These are phyloP conservation scores for Melanogaster broomeanus DNA, from an alignment of 768 basidiomycete species.

Conservation along the genomic window DNA sequence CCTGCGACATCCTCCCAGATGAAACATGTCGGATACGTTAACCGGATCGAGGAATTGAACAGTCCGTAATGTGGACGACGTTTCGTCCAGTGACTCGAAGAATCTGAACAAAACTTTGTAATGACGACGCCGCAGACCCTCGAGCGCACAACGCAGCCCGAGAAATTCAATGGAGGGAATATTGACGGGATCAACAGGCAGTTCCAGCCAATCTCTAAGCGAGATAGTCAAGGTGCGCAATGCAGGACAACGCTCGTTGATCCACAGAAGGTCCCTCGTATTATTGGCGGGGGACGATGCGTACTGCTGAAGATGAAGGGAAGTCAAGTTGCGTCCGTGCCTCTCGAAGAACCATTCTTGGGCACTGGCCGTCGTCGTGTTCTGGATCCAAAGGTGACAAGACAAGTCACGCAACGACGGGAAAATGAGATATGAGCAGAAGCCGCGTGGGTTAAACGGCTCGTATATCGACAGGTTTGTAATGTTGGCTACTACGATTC, in stretches of 20 bases:
- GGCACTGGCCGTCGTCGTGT: neutral
- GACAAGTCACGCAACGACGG: neutral
- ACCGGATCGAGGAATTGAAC: neutral
- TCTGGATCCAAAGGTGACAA: neutral
- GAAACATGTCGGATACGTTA: slow-evolving; percentile 1
- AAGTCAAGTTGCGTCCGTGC: neutral
- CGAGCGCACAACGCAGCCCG: neutral
- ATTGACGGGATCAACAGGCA: neutral
- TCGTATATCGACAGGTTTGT: neutral
- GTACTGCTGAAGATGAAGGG: neutral
- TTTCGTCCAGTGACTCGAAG: neutral
- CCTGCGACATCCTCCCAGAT: neutral
- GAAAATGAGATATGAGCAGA: neutral
- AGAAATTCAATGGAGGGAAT: neutral
- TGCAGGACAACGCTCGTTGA: neutral
- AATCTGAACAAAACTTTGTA: neutral
- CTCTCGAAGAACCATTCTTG: neutral
- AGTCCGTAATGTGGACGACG: neutral
- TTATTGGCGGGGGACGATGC: neutral
- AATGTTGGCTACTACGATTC: neutral
- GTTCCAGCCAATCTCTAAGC: neutral
- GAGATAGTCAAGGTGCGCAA: neutral
- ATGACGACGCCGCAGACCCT: neutral
- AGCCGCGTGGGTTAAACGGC: neutral
- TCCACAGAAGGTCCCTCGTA: neutral